phyloP scores from a whole-genome alignment of 176 grass and related monocot species.

The Cocos nucifera region DNA sequence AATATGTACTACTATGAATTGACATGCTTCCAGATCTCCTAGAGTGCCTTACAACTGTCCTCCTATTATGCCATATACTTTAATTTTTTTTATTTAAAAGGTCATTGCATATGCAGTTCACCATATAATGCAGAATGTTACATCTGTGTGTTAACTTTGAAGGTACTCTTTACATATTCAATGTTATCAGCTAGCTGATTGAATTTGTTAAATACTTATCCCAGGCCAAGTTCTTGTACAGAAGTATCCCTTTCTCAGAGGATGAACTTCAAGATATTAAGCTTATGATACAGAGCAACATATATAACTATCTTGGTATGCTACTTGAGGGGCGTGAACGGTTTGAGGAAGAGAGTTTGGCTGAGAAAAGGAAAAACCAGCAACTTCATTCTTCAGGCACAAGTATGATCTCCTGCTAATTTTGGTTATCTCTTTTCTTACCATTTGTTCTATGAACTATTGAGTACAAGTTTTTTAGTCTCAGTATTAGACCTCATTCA shows the following conservation, averaged over 20 bases:
- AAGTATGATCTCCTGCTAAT: constrained; percentile 18
- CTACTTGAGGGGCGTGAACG: constrained; percentile 80
- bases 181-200: constrained; percentile 3
- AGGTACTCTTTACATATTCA: background rate
- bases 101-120: no score
- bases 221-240: constrained; percentile 87
- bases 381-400: constrained; percentile 44
- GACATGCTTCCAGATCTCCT: no score
- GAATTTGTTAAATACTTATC: constrained; percentile 13
- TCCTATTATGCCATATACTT: no score
- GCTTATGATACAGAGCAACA: constrained; percentile 79
- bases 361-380: constrained; percentile 31
- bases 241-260: constrained; percentile 54
- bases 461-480: no score
- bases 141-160: background rate
- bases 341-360: constrained; percentile 80
- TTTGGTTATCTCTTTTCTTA: no score
- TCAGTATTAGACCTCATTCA: no score
- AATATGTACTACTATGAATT: no score
- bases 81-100: no score
- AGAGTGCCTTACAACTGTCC: no score
- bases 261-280: constrained; percentile 79
- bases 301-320: constrained; percentile 82
- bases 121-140: background rate
- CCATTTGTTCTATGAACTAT: no score